These are phyloP conservation scores for Candida odintsovae DNA, from an alignment of 805 yeast species.

Conservation along the genomic window DNA sequence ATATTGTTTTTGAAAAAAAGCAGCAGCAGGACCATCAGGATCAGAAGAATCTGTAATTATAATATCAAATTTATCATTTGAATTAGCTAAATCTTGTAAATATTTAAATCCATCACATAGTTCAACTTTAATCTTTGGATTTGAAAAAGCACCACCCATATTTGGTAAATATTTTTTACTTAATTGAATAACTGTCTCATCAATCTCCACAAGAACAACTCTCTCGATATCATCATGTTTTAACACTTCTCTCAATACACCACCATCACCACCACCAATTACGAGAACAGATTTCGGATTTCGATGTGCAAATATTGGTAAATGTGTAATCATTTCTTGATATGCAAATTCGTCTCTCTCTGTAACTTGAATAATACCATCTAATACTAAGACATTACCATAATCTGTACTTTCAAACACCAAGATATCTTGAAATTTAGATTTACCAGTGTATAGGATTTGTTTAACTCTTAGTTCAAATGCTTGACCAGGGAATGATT, in stretches of 20 bases:
- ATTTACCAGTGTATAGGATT: slow-evolving; percentile 59
- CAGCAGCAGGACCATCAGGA: slow-evolving; percentile 95
- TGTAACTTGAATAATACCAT: slow-evolving; percentile 87
- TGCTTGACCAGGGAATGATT: slow-evolving; percentile 83
- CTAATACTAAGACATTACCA: slow-evolving; percentile 85
- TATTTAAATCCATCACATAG: slow-evolving; percentile 83
- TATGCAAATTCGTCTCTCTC: slow-evolving; percentile 92
- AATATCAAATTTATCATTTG: slow-evolving; percentile 58
- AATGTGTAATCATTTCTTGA: slow-evolving; percentile 86
- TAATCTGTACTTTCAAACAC: slow-evolving; percentile 70
- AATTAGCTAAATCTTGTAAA: slow-evolving; percentile 38
- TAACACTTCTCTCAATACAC: slow-evolving; percentile 82
- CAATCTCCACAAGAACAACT: slow-evolving; percentile 84
- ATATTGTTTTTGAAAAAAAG: slow-evolving; percentile 74
- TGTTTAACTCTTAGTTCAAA: slow-evolving; percentile 57
- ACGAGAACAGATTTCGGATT: slow-evolving; percentile 73
- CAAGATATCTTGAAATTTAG: slow-evolving; percentile 69
- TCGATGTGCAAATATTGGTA: slow-evolving; percentile 74
- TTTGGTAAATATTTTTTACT: slow-evolving; percentile 67
- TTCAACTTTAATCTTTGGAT: slow-evolving; percentile 60
- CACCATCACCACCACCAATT: slow-evolving; percentile 97
- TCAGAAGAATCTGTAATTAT: slow-evolving; percentile 91
- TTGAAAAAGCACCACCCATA: slow-evolving; percentile 63
- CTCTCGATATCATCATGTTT: slow-evolving; percentile 62
- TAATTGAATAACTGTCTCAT: slow-evolving; percentile 72